phyloP scores from a whole-genome alignment of 768 basidiomycete genomes.

The Pisolithus tinctorius region DNA sequence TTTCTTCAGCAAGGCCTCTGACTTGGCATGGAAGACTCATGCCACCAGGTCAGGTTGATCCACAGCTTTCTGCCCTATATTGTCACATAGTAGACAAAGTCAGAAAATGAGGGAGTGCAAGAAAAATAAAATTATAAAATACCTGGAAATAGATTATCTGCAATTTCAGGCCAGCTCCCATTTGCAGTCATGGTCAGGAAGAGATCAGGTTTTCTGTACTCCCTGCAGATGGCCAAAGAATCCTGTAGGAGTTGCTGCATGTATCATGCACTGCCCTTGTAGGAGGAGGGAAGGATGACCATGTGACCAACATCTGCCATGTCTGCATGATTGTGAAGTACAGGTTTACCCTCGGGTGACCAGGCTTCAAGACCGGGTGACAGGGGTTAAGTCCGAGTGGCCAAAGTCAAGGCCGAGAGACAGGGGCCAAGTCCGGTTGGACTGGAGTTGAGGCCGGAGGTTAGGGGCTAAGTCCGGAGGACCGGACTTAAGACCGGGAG shows the following conservation, averaged over 20 bases:
- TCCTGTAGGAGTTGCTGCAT: constrained; percentile 42
- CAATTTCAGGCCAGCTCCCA: constrained; percentile 43
- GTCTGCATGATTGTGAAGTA: too few species aligned
- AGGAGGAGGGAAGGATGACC: constrained; percentile 36
- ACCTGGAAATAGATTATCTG: constrained; percentile 29
- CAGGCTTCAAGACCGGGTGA: too few species aligned
- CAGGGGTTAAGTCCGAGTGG: too few species aligned
- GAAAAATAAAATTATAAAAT: neutral
- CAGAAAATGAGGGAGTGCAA: neutral
- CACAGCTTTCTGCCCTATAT: constrained; percentile 26
- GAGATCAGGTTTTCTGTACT: constrained; percentile 33
- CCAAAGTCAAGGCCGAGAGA: too few species aligned
- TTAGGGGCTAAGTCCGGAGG: too few species aligned
- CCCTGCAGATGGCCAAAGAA: constrained; percentile 36
- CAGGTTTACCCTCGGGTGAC: too few species aligned
- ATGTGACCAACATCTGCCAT: constrained; percentile 3
- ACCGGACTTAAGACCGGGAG: too few species aligned
- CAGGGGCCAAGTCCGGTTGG: too few species aligned
- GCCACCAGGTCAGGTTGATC: constrained; percentile 44
- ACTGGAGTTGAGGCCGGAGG: too few species aligned
- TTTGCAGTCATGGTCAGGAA: constrained; percentile 51
- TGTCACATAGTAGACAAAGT: neutral
- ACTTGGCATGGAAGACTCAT: constrained; percentile 40
- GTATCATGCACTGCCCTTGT: constrained; percentile 34
- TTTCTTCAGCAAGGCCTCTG: constrained; percentile 27